These are phyloP conservation scores for Phaeosphaeria sp. DNA, from an alignment of 2,329 filamentous ascomycete genomes.

Conservation along the genomic window DNA sequence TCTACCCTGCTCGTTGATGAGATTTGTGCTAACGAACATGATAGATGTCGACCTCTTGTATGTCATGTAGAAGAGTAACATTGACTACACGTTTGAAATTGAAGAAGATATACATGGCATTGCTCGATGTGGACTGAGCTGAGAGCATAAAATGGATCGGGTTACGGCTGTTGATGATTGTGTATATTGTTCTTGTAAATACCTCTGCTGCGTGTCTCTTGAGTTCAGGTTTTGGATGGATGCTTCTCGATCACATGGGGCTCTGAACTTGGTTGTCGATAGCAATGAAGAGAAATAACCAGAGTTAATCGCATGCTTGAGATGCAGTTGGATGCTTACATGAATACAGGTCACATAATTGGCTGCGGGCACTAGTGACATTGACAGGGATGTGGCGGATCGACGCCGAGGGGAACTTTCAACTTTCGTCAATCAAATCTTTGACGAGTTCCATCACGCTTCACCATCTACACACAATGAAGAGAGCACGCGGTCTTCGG, in stretches of 20 bases:
- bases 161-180: slow-evolving; percentile 12
- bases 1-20: no score
- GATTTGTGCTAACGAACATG: not conserved
- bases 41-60: slow-evolving; percentile 53
- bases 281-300: not conserved
- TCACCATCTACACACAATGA: slow-evolving; percentile 23
- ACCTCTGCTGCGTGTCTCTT: not conserved
- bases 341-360: not conserved
- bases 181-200: slow-evolving; percentile 13
- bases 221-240: not conserved
- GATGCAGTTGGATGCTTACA: not conserved
- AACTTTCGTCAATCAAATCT: slow-evolving; percentile 14
- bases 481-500: slow-evolving; percentile 37
- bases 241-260: not conserved
- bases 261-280: not conserved
- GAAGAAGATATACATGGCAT: not conserved
- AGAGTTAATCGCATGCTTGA: not conserved
- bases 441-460: slow-evolving; percentile 9
- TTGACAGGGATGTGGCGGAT: slow-evolving; percentile 18
- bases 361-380: not conserved
- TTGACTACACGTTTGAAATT: not conserved
- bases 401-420: slow-evolving; percentile 10
- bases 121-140: not conserved
- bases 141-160: slow-evolving; percentile 4
- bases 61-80: slow-evolving; percentile 48